phyloP scores from a whole-genome alignment of 768 basidiomycete genomes.

The Clitopilus hobsonii region DNA sequence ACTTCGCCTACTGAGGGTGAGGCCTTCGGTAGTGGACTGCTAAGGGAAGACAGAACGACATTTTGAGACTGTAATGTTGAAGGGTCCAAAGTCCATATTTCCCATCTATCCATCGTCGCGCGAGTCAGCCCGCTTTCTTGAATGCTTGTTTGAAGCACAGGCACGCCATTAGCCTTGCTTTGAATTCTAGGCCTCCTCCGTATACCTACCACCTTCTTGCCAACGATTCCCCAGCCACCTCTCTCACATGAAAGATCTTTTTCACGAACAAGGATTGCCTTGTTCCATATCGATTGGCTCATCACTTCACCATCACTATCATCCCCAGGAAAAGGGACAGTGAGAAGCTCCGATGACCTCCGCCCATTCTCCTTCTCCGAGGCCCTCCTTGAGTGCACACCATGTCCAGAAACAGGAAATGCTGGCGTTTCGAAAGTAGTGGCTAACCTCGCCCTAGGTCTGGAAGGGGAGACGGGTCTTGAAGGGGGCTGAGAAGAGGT shows the following conservation, averaged over 20 bases:
- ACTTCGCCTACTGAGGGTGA: slow-evolving; percentile 16
- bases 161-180: slow-evolving; percentile 22
- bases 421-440: slow-evolving; percentile 44
- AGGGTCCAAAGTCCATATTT: slow-evolving; percentile 75
- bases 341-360: slow-evolving; percentile 42
- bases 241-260: slow-evolving; percentile 64
- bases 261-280: slow-evolving; percentile 47
- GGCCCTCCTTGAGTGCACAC: slow-evolving; percentile 65
- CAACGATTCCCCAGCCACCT: slow-evolving; percentile 70
- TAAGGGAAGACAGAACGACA: slow-evolving; percentile 47
- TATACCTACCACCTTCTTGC: slow-evolving; percentile 60
- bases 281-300: slow-evolving; percentile 41
- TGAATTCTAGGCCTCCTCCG: slow-evolving; percentile 55
- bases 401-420: slow-evolving; percentile 81
- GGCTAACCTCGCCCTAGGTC: slow-evolving; percentile 45
- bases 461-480: slow-evolving; percentile 34
- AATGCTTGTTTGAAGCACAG: slow-evolving; percentile 5
- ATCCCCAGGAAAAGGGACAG: slow-evolving; percentile 40
- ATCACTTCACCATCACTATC: slow-evolving; percentile 28
- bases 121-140: slow-evolving; percentile 44
- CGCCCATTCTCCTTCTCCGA: slow-evolving; percentile 63
- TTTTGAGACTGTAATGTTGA: slow-evolving; percentile 40
- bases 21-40: slow-evolving; percentile 15
- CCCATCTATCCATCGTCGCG: slow-evolving; percentile 76
- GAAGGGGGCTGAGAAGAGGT: slow-evolving; percentile 34